Evolutionary conservation across 2,329 filamentous ascomycete species (phyloP), one percentile per base, ranked within the genome.

Genomic region (Phoma sp.): DNA sequence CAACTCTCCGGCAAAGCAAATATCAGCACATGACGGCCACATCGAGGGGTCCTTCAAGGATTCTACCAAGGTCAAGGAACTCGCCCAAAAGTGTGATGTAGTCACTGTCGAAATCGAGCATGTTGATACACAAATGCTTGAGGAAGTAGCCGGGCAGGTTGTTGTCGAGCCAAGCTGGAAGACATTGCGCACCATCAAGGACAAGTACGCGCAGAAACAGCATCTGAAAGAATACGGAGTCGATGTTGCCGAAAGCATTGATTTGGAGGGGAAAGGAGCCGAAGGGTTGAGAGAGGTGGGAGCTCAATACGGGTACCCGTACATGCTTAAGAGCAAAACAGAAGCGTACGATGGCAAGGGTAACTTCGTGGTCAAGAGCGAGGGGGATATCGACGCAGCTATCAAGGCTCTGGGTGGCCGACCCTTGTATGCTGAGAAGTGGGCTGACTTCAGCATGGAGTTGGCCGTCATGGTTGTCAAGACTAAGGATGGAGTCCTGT

Each of bases 31-130:
- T 73, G 77, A 82, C 62, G 81, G 83, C 60, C 92, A 97, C 72
- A 85, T 96, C 53, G 84, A 87, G 15, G 93, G 93, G 53, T 96
- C 92, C 0, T 97, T 96, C 83, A 93, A 92, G 72, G 89, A 96
- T 63, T 80, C 88, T 0, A 84, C 85, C 28, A 88, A 90, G 61
- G 92, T 98, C 61, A 85, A 87, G 36, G 83, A 91, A 73, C 81
- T 98, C n/a, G 92, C 93, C 2, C 78, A 83, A 32, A 78, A 81
- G 28, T 92, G 87, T 65, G 91, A 96, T 72, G 85, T 96, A 14
- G 80, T 97, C 57, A 97, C 92, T 0, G 91, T 96, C 12, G 93
- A 98, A 76, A 97, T 96, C 60, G 93, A 98, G 80, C 93, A 97
- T 76, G 89, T 97, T 53, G 87, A 97, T 74, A 95, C 92, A n/a